These are phyloP conservation scores for Anacardium occidentale DNA, from an alignment of 345 rosid genomes.

Conservation along the genomic window DNA sequence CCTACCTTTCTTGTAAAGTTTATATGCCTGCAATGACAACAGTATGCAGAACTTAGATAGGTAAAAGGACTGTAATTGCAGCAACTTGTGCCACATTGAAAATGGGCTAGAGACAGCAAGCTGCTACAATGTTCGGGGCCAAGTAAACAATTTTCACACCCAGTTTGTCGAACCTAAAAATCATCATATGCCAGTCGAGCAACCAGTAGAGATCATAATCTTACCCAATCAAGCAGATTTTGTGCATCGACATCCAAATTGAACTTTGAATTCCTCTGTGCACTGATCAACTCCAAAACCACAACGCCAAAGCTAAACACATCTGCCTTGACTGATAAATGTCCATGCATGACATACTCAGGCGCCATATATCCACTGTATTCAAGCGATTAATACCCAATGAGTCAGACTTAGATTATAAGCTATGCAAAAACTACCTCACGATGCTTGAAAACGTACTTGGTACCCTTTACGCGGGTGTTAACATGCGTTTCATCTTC, in stretches of 20 bases:
- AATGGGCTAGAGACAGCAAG: background rate
- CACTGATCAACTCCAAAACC: conserved; percentile 82
- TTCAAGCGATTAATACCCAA: conserved; percentile 22
- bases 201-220: conserved; percentile 15
- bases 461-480: conserved; percentile 94
- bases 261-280: conserved; percentile 69
- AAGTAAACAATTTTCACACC: background rate
- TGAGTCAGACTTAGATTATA: conserved; percentile 4
- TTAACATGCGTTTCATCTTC: conserved; percentile 87
- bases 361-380: conserved; percentile 98
- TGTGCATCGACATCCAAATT: conserved; percentile 42
- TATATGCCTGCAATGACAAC: conserved; percentile 57
- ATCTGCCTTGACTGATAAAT: conserved; percentile 78
- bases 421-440: too few relatives aligned
- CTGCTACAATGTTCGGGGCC: background rate
- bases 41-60: too few relatives aligned
- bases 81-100: background rate
- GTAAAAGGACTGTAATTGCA: background rate
- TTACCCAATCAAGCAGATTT: conserved; percentile 93
- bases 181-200: background rate
- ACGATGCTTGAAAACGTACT: conserved; percentile 45
- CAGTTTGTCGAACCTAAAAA: background rate
- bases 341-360: conserved; percentile 84
- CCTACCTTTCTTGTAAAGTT: conserved; percentile 60
- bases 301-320: conserved; percentile 97